phyloP scores from a whole-genome alignment of 345 rosid species.

The Noccaea bulbosa region DNA sequence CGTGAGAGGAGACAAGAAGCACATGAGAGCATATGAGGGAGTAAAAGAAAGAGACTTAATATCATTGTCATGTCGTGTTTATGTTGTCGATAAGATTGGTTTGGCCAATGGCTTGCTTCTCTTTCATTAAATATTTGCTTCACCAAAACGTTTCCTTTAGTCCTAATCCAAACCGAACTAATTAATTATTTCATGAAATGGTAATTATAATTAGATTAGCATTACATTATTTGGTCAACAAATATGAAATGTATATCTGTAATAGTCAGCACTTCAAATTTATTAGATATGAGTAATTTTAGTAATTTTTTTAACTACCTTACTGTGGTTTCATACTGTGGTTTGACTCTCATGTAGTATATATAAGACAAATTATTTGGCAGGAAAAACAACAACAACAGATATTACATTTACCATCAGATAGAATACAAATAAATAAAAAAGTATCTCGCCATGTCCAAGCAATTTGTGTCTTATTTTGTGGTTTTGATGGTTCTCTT shows the following conservation, averaged over 20 bases:
- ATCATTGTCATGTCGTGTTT: constrained; percentile 30
- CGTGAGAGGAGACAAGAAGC: constrained; percentile 44
- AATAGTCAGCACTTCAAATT: not conserved
- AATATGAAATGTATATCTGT: not conserved
- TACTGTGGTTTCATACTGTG: not conserved
- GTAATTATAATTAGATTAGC: not conserved
- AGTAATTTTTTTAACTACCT: not conserved
- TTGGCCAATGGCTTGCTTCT: constrained; percentile 36
- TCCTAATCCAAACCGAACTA: not conserved
- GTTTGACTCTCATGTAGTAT: constrained; percentile 8
- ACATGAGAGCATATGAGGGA: constrained; percentile 42
- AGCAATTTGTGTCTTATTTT: not conserved
- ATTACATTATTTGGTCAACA: not conserved
- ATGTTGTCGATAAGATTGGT: constrained; percentile 37
- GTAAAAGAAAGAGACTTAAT: constrained; percentile 23
- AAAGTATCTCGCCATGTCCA: constrained; percentile 9
- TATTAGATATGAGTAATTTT: not conserved
- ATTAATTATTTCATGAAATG: too few relatives aligned
- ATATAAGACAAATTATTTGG: not conserved
- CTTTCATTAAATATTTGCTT: constrained; percentile 20
- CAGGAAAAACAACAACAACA: not conserved
- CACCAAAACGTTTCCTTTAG: not conserved
- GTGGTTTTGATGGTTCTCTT: constrained; percentile 22
- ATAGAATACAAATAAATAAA: not conserved
- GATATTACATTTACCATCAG: not conserved